Evolutionary conservation across 306 rosid genomes (phyloP).

Genomic region (Acacia acuminata): DNA sequence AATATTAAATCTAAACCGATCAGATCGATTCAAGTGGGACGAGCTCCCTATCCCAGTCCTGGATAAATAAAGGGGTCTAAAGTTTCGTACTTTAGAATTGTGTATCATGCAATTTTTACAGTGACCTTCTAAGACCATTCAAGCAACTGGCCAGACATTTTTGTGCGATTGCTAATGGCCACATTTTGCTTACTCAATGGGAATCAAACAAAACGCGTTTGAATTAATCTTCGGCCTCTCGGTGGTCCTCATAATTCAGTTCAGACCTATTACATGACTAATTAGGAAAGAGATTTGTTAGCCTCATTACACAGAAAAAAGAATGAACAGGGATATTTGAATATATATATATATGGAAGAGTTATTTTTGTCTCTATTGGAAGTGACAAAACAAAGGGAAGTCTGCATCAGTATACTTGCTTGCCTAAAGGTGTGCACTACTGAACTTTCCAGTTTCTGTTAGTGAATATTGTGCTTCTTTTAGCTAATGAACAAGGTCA

Average conservation of each 20-base stretch:
- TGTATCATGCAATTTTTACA: not conserved
- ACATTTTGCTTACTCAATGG: not conserved
- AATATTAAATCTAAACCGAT: too few species aligned
- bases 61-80: not conserved
- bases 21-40: too few species aligned
- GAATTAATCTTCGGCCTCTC: not conserved
- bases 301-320: not conserved
- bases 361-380: not conserved
- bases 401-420: not conserved
- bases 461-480: not conserved
- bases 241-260: not conserved
- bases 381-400: not conserved
- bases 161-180: not conserved
- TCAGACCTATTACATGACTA: not conserved
- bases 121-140: not conserved
- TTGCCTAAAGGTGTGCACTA: not conserved
- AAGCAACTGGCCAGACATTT: not conserved
- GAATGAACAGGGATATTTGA: too few species aligned
- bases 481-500: not conserved
- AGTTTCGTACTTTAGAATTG: not conserved
- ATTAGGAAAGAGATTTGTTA: not conserved
- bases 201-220: not conserved
- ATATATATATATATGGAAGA: not conserved
- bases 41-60: too few species aligned
- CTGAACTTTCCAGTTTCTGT: not conserved